Conservation (phyloP, 1,284 basidiomycete species). For the Coniferiporia weirii region DNA sequence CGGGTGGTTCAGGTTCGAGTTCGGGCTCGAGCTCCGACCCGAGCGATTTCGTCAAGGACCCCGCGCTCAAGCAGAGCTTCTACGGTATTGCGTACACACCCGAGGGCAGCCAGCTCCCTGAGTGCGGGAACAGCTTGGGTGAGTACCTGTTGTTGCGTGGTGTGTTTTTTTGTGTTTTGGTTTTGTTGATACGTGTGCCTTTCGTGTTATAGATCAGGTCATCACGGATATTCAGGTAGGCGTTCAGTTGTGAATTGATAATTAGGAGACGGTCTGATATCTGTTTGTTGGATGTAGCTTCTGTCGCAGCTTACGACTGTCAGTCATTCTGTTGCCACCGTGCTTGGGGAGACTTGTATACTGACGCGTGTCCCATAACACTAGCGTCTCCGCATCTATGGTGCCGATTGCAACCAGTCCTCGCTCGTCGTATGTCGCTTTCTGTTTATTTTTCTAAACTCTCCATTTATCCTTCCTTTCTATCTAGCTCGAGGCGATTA, state of each 20-base stretch:
- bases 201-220: constrained; percentile 9
- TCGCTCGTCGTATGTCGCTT: constrained; percentile 40
- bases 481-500: constrained; percentile 68
- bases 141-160: constrained; percentile 20
- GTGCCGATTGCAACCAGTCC: constrained; percentile 54
- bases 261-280: background rate
- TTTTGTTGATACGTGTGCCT: background rate
- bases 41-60: constrained; percentile 58
- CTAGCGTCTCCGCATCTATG: constrained; percentile 51
- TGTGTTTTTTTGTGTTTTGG: background rate
- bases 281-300: constrained; percentile 30
- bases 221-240: constrained; percentile 18
- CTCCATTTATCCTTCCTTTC: constrained; percentile 13
- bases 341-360: background rate
- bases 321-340: constrained; percentile 1
- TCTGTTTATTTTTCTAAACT: constrained; percentile 15
- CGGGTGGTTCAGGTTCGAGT: constrained; percentile 20
- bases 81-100: constrained; percentile 77
- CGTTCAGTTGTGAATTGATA: background rate
- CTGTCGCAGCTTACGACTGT: constrained; percentile 52
- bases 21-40: constrained; percentile 40
- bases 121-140: constrained; percentile 46
- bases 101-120: constrained; percentile 44
- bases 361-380: background rate
- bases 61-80: constrained; percentile 55